Percentiles rank a stretch among this genome's conserved stretches.
phyloP scores from a whole-genome alignment of 208 protist species.

The Zelonia costaricensis region DNA sequence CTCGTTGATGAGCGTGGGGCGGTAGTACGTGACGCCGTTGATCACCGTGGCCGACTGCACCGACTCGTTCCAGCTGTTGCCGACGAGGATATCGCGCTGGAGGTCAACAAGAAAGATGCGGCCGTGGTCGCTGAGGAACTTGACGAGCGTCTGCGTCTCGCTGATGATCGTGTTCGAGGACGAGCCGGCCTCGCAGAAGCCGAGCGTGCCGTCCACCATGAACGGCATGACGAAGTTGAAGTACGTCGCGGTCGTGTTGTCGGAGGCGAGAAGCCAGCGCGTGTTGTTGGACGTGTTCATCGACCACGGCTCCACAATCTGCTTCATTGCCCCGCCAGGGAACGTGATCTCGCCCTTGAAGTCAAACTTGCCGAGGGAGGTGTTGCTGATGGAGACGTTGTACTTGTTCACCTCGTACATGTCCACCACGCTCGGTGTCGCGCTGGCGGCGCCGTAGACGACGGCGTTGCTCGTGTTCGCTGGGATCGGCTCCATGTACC shows the following conservation, averaged over 20 bases:
- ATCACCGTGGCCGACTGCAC: conserved; percentile 15
- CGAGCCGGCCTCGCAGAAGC: conserved; percentile 53
- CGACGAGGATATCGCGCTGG: conserved; percentile 41
- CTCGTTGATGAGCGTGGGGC: conserved; percentile 32
- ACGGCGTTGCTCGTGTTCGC: neutral
- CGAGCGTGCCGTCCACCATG: conserved; percentile 36
- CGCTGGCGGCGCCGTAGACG: conserved; percentile 25
- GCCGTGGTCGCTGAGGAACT: conserved; percentile 51
- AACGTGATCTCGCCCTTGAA: conserved; percentile 16
- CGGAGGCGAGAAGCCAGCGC: conserved; percentile 37
- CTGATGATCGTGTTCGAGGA: conserved; percentile 35
- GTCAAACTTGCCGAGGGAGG: conserved; percentile 20
- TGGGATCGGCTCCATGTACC: conserved; percentile 26
- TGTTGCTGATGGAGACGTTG: conserved; percentile 27
- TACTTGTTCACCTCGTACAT: conserved; percentile 24
- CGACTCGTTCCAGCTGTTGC: conserved; percentile 59
- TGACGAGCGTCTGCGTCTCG: conserved; percentile 44
- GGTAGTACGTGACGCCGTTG: conserved; percentile 11
- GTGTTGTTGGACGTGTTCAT: conserved; percentile 21
- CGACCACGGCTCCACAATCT: conserved; percentile 46
- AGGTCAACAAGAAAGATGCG: conserved; percentile 59
- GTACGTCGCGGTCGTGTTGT: conserved; percentile 44
- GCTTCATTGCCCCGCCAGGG: conserved; percentile 30
- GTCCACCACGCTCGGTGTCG: conserved; percentile 3
- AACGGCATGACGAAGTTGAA: conserved; percentile 81